phyloP scores from a whole-genome alignment of 192 early-diverging fungal genomes.

The Mortierella claussenii region DNA sequence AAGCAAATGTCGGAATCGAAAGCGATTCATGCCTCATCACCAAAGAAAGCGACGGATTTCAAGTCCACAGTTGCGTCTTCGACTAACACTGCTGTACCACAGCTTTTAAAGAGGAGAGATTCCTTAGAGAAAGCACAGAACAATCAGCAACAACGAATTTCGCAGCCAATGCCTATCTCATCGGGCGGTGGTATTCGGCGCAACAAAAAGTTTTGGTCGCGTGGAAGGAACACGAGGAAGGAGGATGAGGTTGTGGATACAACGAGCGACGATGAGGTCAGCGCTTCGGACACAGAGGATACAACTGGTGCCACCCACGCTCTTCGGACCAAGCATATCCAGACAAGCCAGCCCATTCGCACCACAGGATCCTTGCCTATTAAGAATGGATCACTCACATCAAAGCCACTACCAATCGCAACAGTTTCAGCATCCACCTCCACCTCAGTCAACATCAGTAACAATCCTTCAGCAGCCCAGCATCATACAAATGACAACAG shows the following conservation, averaged over 20 bases:
- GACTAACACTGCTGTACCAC: neutral
- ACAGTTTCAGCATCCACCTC: neutral
- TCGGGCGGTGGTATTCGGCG: constrained; percentile 11
- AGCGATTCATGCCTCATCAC: neutral
- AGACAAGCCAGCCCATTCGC: neutral
- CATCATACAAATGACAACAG: neutral
- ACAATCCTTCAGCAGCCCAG: neutral
- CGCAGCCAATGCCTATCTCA: too few relatives aligned
- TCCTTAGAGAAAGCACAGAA: neutral
- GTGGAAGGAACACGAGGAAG: constrained; percentile 35
- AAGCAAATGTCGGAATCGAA: neutral
- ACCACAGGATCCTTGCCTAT: neutral
- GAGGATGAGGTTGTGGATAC: constrained; percentile 30
- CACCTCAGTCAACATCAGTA: too few relatives aligned
- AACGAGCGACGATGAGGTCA: constrained; percentile 7
- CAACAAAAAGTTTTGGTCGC: constrained; percentile 27
- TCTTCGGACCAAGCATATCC: neutral
- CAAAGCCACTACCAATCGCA: neutral
- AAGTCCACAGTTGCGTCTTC: neutral
- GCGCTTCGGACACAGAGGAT: neutral
- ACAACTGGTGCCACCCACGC: neutral
- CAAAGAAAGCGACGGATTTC: neutral
- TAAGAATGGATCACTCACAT: neutral
- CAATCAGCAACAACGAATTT: too few relatives aligned
- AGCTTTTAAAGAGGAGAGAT: neutral